phyloP scores from a whole-genome alignment of 1,284 basidiomycete species.

The Ganoderma lingzhi region DNA sequence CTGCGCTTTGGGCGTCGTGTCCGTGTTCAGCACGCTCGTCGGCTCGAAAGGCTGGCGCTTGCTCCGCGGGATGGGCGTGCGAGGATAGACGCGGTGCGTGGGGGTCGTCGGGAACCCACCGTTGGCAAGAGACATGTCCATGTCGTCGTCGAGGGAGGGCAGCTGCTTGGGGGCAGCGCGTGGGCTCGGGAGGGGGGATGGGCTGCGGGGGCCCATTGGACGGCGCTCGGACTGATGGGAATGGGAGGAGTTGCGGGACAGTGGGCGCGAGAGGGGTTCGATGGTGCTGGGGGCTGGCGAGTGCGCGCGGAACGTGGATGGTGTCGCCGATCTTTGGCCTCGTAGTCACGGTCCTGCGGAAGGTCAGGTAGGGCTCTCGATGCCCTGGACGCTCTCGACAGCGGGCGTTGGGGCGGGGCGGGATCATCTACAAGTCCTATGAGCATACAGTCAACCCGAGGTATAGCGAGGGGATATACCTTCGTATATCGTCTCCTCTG shows the following conservation, averaged over 20 bases:
- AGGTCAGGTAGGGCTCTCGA: constrained; percentile 38
- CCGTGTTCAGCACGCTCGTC: constrained; percentile 48
- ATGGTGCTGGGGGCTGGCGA: constrained; percentile 41
- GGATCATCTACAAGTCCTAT: constrained; percentile 59
- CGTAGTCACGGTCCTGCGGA: constrained; percentile 45
- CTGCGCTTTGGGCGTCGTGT: constrained; percentile 54
- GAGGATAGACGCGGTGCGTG: constrained; percentile 36
- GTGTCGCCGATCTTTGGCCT: constrained; percentile 46
- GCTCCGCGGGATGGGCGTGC: constrained; percentile 68
- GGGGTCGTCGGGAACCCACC: constrained; percentile 38
- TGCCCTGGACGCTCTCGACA: constrained; percentile 55
- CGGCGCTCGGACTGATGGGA: constrained; percentile 54
- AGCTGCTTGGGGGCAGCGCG: constrained; percentile 25
- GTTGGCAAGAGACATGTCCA: constrained; percentile 49
- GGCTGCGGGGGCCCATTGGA: constrained; percentile 74
- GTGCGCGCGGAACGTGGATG: constrained; percentile 27
- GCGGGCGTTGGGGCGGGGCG: constrained; percentile 58
- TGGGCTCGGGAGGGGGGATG: constrained; percentile 55
- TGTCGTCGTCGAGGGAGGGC: constrained; percentile 53
- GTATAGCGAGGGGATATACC: constrained; percentile 48
- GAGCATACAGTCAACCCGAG: background rate
- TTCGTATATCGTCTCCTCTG: constrained; percentile 78
- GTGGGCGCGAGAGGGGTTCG: constrained; percentile 46
- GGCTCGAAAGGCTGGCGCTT: constrained; percentile 69
- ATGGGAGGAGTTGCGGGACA: constrained; percentile 56